These are phyloP conservation scores for Phlegmacium glaucopus DNA, from an alignment of 768 basidiomycete genomes.

Conservation along the genomic window DNA sequence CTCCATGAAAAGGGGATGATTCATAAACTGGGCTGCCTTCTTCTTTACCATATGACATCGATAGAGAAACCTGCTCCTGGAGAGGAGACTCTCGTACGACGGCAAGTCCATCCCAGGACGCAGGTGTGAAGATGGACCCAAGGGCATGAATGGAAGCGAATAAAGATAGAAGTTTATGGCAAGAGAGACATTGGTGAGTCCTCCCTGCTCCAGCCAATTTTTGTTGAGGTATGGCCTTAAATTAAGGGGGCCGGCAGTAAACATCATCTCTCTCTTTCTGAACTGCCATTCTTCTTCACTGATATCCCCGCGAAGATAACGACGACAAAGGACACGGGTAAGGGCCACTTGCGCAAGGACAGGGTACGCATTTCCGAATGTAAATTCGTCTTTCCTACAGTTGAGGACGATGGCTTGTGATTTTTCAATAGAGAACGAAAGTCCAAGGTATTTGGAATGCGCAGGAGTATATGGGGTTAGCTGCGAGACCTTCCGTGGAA, in stretches of 20 bases:
- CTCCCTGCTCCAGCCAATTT: slow-evolving; percentile 44
- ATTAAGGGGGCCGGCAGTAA: slow-evolving; percentile 47
- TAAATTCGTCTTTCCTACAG: slow-evolving; percentile 40
- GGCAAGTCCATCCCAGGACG: slow-evolving; percentile 37
- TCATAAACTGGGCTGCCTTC: slow-evolving; percentile 30
- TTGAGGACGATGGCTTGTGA: slow-evolving; percentile 30
- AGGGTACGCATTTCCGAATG: slow-evolving; percentile 49
- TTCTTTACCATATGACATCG: slow-evolving; percentile 36
- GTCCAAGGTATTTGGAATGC: slow-evolving; percentile 21
- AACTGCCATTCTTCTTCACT: slow-evolving; percentile 49
- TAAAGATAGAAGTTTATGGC: slow-evolving; percentile 41
- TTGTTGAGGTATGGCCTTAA: slow-evolving; percentile 46
- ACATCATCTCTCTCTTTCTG: slow-evolving; percentile 45
- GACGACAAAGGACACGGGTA: slow-evolving; percentile 46
- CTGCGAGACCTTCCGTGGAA: slow-evolving; percentile 40
- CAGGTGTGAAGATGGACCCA: slow-evolving; percentile 23
- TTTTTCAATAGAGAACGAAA: slow-evolving; percentile 24
- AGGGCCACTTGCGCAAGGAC: slow-evolving; percentile 51
- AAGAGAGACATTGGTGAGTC: slow-evolving; percentile 38
- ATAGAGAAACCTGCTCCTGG: slow-evolving; percentile 43
- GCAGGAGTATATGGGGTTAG: slow-evolving; percentile 35
- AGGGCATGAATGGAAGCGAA: slow-evolving; percentile 46
- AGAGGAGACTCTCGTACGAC: slow-evolving; percentile 37
- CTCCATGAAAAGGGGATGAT: slow-evolving; percentile 47
- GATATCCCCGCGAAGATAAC: slow-evolving; percentile 46